Conservation (phyloP, 805 yeast genomes). For the Saturnispora sekii region DNA sequence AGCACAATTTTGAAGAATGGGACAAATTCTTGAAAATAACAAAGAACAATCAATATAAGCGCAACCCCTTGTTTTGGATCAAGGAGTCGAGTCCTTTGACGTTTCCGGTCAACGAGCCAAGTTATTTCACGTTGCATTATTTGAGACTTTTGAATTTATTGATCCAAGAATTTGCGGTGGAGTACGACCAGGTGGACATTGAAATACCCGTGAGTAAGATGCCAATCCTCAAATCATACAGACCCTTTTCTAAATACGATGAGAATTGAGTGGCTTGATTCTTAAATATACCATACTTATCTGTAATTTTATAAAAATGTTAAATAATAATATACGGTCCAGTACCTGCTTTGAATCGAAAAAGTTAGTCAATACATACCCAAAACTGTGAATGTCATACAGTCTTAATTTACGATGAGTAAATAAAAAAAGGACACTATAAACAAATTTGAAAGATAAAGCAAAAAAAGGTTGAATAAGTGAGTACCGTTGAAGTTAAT, state of each 20-base stretch:
- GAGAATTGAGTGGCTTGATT: not conserved
- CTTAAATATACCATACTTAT: not conserved
- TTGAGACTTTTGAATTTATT: conserved; percentile 18
- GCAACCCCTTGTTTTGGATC: conserved; percentile 45
- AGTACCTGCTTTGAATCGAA: not conserved
- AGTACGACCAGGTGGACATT: conserved; percentile 13
- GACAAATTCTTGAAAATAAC: conserved; percentile 26
- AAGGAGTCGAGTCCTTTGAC: conserved; percentile 58
- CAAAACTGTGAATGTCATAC: conserved; percentile 5
- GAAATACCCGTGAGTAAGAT: not conserved
- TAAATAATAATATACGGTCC: not conserved
- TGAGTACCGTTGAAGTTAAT: not conserved
- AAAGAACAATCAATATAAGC: conserved; percentile 16
- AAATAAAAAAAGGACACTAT: not conserved
- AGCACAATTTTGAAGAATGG: conserved; percentile 49
- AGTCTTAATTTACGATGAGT: conserved; percentile 5
- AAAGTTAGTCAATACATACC: conserved; percentile 5
- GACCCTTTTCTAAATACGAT: not conserved
- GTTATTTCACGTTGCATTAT: conserved; percentile 35
- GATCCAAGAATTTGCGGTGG: conserved; percentile 21
- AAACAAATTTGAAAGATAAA: not conserved
- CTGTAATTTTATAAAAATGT: not conserved
- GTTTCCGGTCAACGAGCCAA: conserved; percentile 60
- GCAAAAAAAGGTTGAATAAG: conserved; percentile 2
- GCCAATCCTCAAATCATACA: not conserved